A percentile compares a stretch with the other conserved stretches of the same genome.
Conservation (phyloP, 164 flowering plant species). For the Taxillus chinensis region DNA sequence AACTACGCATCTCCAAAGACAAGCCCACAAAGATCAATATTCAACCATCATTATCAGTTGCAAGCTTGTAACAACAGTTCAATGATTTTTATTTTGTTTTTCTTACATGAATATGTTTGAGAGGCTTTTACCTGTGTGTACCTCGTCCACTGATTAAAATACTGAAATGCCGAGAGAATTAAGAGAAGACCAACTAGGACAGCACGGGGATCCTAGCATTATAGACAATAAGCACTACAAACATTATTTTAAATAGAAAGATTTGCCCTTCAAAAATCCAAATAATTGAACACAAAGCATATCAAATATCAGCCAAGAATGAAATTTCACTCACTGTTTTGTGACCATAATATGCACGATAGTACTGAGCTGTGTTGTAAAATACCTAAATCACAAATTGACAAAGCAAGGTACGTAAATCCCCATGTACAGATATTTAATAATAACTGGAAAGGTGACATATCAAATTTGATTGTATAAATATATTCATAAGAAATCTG, state of each 20-base stretch:
- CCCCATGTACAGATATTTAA: too few relatives aligned
- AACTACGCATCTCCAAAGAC: background rate
- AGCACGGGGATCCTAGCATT: conserved; percentile 76
- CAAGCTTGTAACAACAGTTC: background rate
- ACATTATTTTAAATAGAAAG: background rate
- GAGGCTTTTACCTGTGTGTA: conserved; percentile 67
- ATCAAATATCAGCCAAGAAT: conserved; percentile 2
- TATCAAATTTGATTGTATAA: too few relatives aligned
- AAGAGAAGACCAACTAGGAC: conserved; percentile 80
- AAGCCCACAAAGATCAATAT: background rate
- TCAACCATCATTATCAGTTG: background rate
- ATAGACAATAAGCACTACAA: conserved; percentile 3
- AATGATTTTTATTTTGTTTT: too few relatives aligned
- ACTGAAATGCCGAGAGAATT: conserved; percentile 72
- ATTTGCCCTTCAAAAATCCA: background rate
- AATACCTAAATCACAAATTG: conserved; percentile 50
- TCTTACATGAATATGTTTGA: too few relatives aligned
- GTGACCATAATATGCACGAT: conserved; percentile 88
- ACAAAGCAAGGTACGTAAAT: too few relatives aligned
- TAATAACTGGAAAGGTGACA: too few relatives aligned
- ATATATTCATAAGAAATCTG: too few relatives aligned
- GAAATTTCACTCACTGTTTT: conserved; percentile 65
- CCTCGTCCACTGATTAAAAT: conserved; percentile 86
- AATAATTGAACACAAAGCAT: background rate
- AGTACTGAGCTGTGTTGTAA: conserved; percentile 86